Evolutionary conservation across 1,139 yeast genomes (phyloP).

Genomic region (Pichia sp.): DNA sequence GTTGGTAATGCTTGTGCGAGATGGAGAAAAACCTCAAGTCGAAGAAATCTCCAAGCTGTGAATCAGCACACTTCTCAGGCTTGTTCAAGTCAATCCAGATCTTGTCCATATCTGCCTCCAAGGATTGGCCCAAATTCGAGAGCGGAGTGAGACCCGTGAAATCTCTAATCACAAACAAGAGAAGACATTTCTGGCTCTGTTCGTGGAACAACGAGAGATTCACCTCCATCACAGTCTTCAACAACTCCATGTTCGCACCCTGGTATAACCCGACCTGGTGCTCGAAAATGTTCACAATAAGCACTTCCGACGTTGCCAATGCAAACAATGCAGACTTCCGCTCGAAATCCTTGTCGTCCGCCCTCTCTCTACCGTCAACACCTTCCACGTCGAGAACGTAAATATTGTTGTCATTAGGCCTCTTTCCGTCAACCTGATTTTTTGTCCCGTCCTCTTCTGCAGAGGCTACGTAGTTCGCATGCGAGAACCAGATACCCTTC

Average conservation of each 20-base stretch:
- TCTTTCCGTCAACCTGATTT: no score
- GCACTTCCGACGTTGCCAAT: conserved; percentile 81
- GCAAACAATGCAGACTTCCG: conserved; percentile 95
- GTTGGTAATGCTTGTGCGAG: conserved; percentile 80
- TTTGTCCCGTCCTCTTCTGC: conserved; percentile 17
- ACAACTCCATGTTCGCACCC: conserved; percentile 94
- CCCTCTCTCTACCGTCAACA: conserved; percentile 95
- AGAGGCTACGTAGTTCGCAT: conserved; percentile 39
- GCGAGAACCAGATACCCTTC: conserved; percentile 91
- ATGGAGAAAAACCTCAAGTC: conserved; percentile 79
- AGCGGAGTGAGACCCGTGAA: conserved; percentile 86
- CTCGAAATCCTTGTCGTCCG: conserved; percentile 97
- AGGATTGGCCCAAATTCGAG: conserved; percentile 62
- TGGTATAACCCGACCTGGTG: conserved; percentile 94
- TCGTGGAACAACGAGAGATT: conserved; percentile 72
- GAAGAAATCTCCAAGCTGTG: conserved; percentile 68
- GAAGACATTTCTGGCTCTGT: conserved; percentile 61
- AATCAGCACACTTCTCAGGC: conserved; percentile 57
- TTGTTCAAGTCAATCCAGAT: conserved; percentile 79
- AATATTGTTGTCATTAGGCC: conserved; percentile 38
- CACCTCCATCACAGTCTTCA: conserved; percentile 94
- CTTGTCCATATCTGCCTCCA: conserved; percentile 63
- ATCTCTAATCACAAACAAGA: conserved; percentile 88
- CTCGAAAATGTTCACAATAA: conserved; percentile 94
- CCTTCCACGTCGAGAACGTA: conserved; percentile 96